Percentiles rank a stretch among this genome's conserved stretches.
Conservation (phyloP, 495 filamentous ascomycete species). For the Cercophora sp. region DNA sequence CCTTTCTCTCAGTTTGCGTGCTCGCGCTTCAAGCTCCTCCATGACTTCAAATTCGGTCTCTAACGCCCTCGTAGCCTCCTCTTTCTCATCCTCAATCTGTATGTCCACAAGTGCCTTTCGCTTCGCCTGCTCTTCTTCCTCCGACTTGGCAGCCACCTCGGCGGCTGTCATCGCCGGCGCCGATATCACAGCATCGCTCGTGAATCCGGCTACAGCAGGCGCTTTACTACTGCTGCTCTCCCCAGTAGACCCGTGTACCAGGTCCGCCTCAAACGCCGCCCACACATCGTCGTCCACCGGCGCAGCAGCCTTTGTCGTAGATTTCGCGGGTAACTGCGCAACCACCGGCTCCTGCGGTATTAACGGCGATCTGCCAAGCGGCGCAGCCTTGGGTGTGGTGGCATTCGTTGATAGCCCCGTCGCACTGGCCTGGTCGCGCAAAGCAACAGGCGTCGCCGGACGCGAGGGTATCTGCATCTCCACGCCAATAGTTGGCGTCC, state of each 20-base stretch:
- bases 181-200: slow-evolving; percentile 58
- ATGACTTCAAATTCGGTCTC: slow-evolving; percentile 93
- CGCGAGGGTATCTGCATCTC: slow-evolving; percentile 55
- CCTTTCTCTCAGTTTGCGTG: slow-evolving; percentile 69
- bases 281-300: slow-evolving; percentile 77
- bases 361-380: slow-evolving; percentile 36
- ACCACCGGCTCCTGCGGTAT: slow-evolving; percentile 29
- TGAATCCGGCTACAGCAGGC: slow-evolving; percentile 21
- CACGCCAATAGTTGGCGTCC: slow-evolving; percentile 41
- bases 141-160: slow-evolving; percentile 66
- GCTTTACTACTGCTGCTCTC: slow-evolving; percentile 12
- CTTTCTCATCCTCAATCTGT: slow-evolving; percentile 65
- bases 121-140: slow-evolving; percentile 53
- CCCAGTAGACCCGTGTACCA: slow-evolving; percentile 49
- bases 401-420: slow-evolving; percentile 30
- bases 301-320: slow-evolving; percentile 14
- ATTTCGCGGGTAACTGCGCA: slow-evolving; percentile 1
- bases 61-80: slow-evolving; percentile 75
- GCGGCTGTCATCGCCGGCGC: slow-evolving; percentile 66
- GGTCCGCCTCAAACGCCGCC: slow-evolving; percentile 87
- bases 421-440: slow-evolving; percentile 11
- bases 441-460: slow-evolving; percentile 47
- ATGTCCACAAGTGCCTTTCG: slow-evolving; percentile 60
- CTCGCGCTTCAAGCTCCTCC: slow-evolving; percentile 81
- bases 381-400: slow-evolving; percentile 26